These are phyloP conservation scores for Neurospora africana DNA, from an alignment of 495 filamentous ascomycete species.

Conservation along the genomic window DNA sequence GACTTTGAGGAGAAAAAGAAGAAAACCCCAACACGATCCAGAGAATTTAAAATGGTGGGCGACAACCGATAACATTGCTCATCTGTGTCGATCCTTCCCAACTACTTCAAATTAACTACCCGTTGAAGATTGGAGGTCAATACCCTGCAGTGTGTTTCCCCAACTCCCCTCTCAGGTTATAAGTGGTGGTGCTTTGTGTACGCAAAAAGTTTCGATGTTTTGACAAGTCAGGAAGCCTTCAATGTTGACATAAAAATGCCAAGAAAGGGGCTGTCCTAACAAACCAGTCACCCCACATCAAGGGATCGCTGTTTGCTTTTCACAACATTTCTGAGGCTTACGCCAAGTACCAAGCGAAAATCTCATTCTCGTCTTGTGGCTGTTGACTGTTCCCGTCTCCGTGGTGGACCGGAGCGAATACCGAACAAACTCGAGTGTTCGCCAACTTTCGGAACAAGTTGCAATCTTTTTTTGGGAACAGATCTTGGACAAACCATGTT, in stretches of 20 bases:
- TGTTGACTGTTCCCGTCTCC: not conserved
- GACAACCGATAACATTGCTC: too few species aligned
- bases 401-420: not conserved
- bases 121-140: too few species aligned
- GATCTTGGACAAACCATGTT: not conserved
- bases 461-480: not conserved
- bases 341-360: not conserved
- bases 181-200: too few species aligned
- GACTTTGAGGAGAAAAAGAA: not conserved
- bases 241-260: not conserved
- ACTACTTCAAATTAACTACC: too few species aligned
- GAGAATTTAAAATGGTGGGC: too few species aligned
- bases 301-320: not conserved
- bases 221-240: not conserved
- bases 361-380: not conserved
- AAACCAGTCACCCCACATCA: not conserved
- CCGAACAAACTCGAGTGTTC: not conserved
- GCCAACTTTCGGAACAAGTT: not conserved
- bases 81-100: too few species aligned
- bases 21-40: not conserved
- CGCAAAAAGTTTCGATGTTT: not conserved
- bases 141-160: too few species aligned
- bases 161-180: too few species aligned
- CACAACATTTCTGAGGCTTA: not conserved
- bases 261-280: not conserved